Percentiles rank a stretch among this genome's conserved stretches.
Evolutionary conservation across 306 rosid species (phyloP).

Genomic region (Glycyrrhiza uralensis): DNA sequence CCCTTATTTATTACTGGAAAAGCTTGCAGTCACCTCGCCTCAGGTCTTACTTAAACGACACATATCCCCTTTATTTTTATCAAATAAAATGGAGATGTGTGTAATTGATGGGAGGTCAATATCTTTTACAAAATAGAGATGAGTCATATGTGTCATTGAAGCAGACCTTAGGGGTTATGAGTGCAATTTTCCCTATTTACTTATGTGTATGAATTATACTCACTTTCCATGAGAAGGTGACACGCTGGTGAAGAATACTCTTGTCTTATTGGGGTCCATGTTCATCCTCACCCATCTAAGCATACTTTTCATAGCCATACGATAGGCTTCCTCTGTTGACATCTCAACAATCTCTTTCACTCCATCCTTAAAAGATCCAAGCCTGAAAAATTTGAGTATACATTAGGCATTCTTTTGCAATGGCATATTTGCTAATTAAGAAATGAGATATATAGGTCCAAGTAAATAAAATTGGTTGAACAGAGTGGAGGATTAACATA

Average conservation of each 20-base stretch:
- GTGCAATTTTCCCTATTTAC: too few species aligned
- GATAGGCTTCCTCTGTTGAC: conserved; percentile 76
- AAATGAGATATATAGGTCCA: background rate
- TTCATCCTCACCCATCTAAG: conserved; percentile 78
- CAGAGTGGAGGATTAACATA: conserved; percentile 25
- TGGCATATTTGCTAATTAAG: background rate
- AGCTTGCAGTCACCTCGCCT: too few species aligned
- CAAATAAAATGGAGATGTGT: too few species aligned
- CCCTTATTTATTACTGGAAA: too few species aligned
- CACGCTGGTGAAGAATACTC: conserved; percentile 96
- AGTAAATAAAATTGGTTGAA: background rate
- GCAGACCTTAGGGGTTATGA: too few species aligned
- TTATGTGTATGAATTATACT: conserved; percentile 2
- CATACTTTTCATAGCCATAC: conserved; percentile 89
- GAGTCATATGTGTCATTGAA: too few species aligned
- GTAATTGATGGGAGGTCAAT: too few species aligned
- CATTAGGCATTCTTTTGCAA: background rate
- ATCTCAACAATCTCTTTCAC: conserved; percentile 64
- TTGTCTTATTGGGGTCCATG: conserved; percentile 70
- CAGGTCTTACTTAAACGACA: too few species aligned
- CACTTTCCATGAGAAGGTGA: conserved; percentile 89
- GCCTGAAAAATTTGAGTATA: conserved; percentile 40
- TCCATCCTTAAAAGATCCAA: conserved; percentile 73
- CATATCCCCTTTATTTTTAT: too few species aligned
- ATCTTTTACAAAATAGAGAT: too few species aligned